These are phyloP conservation scores for Mortierella alpina DNA, from an alignment of 192 early-diverging fungal genomes.

Conservation along the genomic window DNA sequence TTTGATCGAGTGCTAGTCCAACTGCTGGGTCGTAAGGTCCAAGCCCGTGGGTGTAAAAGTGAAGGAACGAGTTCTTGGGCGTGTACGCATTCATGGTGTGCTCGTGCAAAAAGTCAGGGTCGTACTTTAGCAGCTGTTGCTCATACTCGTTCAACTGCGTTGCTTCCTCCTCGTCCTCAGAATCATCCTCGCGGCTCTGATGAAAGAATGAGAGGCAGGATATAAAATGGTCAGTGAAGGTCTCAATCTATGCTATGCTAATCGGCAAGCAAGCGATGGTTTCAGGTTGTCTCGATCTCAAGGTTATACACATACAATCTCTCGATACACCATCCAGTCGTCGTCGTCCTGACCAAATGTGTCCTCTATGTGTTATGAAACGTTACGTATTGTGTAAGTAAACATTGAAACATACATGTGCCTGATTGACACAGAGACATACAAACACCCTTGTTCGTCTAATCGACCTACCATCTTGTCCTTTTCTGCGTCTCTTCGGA, in stretches of 20 bases:
- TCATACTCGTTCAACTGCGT: conserved; percentile 77
- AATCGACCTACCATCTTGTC: conserved; percentile 62
- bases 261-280: background rate
- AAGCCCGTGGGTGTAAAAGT: conserved; percentile 75
- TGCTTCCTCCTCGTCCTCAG: conserved; percentile 81
- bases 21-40: conserved; percentile 71
- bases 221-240: background rate
- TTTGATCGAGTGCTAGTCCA: conserved; percentile 60
- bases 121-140: conserved; percentile 74
- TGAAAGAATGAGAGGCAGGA: background rate
- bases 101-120: conserved; percentile 79
- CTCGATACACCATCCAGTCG: conserved; percentile 93
- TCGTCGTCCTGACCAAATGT: conserved; percentile 94
- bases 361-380: conserved; percentile 70
- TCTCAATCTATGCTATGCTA: background rate
- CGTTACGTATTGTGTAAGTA: background rate
- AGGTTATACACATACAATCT: conserved; percentile 72
- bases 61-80: conserved; percentile 77
- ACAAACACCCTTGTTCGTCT: background rate
- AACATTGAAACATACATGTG: background rate
- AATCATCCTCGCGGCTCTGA: conserved; percentile 81
- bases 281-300: background rate
- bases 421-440: background rate
- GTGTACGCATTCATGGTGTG: conserved; percentile 75
- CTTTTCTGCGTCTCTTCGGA: conserved; percentile 66